Evolutionary conservation across 75 land plant genomes (phyloP).

Genomic region (Sequoia sempervirens): DNA sequence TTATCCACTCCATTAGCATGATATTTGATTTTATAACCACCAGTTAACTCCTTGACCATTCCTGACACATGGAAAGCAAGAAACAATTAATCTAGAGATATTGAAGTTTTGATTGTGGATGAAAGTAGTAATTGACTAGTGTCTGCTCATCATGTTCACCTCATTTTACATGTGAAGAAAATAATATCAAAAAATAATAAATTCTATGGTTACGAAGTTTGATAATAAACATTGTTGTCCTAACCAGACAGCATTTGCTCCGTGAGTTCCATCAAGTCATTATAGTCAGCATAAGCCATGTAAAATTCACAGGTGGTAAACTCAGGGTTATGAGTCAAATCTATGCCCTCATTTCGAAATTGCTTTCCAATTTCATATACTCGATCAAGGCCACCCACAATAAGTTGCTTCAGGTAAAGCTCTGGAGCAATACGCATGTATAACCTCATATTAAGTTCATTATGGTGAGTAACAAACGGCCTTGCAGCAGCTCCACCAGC

Average conservation of each 20-base stretch:
- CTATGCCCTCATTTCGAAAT: constrained; percentile 95
- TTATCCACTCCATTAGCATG: constrained; percentile 81
- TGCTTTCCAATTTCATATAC: constrained; percentile 98
- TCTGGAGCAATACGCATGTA: constrained; percentile 96
- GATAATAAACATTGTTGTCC: neutral
- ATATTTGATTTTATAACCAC: constrained; percentile 81
- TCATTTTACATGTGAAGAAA: neutral
- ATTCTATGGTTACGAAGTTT: neutral
- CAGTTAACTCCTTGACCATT: constrained; percentile 93
- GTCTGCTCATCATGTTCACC: neutral
- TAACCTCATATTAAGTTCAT: constrained; percentile 80
- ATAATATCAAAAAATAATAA: neutral
- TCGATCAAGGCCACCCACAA: constrained; percentile 89
- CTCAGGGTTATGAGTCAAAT: constrained; percentile 97
- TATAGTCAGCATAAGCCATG: constrained; percentile 94
- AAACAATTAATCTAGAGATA: neutral
- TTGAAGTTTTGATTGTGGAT: neutral
- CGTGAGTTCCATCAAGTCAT: constrained; percentile 85
- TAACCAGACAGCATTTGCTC: constrained; percentile 87
- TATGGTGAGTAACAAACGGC: constrained; percentile 94
- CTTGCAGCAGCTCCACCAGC: constrained; percentile 97
- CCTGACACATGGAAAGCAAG: constrained; percentile 33
- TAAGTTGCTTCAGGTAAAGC: constrained; percentile 78
- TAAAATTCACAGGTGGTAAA: constrained; percentile 96
- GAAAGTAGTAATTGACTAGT: neutral